Evolutionary conservation across 139 green algal genomes (phyloP).

Genomic region (Asterochloris sp.): DNA sequence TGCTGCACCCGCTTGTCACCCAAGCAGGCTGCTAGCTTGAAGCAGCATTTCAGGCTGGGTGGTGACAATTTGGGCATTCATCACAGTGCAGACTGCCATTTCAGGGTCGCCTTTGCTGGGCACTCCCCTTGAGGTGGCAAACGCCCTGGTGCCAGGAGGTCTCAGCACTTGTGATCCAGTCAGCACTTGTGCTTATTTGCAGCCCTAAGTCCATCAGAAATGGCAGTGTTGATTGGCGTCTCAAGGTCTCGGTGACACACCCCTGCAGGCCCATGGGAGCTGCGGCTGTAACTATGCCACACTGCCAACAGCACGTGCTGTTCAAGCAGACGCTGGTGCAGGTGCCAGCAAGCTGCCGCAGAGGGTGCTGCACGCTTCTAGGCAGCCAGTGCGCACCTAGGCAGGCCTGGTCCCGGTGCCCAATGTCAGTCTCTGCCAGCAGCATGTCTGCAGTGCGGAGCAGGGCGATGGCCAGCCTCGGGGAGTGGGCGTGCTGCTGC

Average conservation of each 20-base stretch:
- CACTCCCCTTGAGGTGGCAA: too few species aligned
- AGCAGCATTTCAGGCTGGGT: neutral
- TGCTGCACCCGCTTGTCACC: neutral
- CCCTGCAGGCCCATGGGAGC: neutral
- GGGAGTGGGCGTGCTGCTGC: constrained; percentile 29
- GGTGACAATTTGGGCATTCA: neutral
- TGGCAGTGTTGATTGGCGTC: too few species aligned
- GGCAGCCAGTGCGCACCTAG: neutral
- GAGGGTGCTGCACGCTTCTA: neutral
- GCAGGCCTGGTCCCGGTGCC: neutral
- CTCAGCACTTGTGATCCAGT: too few species aligned
- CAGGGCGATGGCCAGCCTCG: constrained; percentile 46
- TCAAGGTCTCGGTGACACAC: neutral
- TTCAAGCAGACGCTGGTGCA: neutral
- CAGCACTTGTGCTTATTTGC: too few species aligned
- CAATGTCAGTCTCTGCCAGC: constrained; percentile 26
- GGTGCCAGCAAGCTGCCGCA: neutral
- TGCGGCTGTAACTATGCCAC: neutral
- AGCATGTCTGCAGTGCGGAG: constrained; percentile 54
- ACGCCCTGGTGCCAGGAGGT: too few species aligned
- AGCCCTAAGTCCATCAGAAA: too few species aligned
- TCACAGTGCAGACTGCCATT: neutral
- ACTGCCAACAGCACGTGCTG: neutral
- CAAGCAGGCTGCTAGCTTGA: neutral
- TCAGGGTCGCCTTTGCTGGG: neutral